Percentiles rank a stretch among this genome's conserved stretches.
Evolutionary conservation across 2,329 filamentous ascomycete genomes (phyloP).

Genomic region (Hypoxylon sp.): DNA sequence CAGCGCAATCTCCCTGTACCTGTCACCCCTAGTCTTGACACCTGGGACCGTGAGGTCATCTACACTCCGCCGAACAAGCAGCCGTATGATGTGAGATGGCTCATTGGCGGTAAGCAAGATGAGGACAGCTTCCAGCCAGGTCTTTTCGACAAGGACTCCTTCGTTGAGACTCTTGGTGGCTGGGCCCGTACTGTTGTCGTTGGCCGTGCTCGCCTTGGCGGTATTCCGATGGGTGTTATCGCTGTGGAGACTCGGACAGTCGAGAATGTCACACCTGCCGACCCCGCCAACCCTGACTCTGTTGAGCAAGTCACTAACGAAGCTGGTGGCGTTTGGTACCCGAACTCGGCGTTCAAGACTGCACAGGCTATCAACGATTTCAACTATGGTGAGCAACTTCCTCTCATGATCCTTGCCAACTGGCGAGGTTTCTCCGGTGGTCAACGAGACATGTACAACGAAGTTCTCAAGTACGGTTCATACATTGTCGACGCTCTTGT

Average conservation of each 20-base stretch:
- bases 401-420: constrained; percentile 99
- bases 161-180: constrained; percentile 94
- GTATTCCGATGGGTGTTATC: constrained; percentile 98
- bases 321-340: constrained; percentile 99
- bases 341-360: constrained; percentile 99
- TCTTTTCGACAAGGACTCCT: constrained; percentile 96
- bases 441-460: constrained; percentile 99
- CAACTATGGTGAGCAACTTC: constrained; percentile 98
- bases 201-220: constrained; percentile 94
- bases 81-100: constrained; percentile 91
- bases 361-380: constrained; percentile 99
- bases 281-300: constrained; percentile 97
- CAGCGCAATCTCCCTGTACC: constrained; percentile 94
- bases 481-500: constrained; percentile 99
- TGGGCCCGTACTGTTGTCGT: constrained; percentile 98
- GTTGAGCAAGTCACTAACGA: constrained; percentile 96
- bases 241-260: constrained; percentile 95
- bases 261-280: constrained; percentile 96
- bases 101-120: constrained; percentile 90
- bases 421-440: constrained; percentile 99
- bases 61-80: constrained; percentile 88
- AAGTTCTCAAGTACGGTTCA: constrained; percentile 98
- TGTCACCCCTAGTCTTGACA: constrained; percentile 87
- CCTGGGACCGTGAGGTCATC: constrained; percentile 92
- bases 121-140: constrained; percentile 89